These are phyloP conservation scores for Fusarium gaditjirri DNA, from an alignment of 2,329 filamentous ascomycete genomes.

Conservation along the genomic window DNA sequence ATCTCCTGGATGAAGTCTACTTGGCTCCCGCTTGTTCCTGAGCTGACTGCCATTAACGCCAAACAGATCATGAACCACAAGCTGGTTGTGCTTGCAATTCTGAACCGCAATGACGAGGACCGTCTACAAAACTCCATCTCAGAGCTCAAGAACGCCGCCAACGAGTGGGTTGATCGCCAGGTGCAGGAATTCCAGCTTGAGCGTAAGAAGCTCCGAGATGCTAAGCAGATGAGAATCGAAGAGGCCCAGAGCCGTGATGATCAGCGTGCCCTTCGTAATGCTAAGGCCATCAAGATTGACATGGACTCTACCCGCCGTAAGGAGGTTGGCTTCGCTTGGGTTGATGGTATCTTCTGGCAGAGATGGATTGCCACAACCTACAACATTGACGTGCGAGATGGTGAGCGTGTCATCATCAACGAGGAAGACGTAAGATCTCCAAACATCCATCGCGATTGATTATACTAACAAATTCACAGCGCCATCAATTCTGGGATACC, in stretches of 20 bases:
- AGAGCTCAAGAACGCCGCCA: conserved; percentile 94
- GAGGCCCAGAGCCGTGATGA: conserved; percentile 95
- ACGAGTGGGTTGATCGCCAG: conserved; percentile 99
- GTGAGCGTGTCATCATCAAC: conserved; percentile 94
- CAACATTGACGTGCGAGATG: conserved; percentile 86
- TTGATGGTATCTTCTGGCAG: conserved; percentile 97
- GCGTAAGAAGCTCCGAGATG: conserved; percentile 89
- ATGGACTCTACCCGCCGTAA: conserved; percentile 89
- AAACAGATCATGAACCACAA: conserved; percentile 95
- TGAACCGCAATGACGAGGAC: conserved; percentile 82
- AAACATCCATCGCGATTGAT: no score
- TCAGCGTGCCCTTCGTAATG: conserved; percentile 83
- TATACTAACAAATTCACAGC: conserved; percentile 64
- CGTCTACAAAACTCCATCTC: conserved; percentile 81
- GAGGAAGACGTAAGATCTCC: conserved; percentile 85
- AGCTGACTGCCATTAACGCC: conserved; percentile 90
- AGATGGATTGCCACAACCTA: conserved; percentile 96
- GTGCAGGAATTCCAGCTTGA: conserved; percentile 91
- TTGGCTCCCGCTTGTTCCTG: conserved; percentile 95
- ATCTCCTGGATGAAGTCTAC: conserved; percentile 95
- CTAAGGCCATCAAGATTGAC: conserved; percentile 91
- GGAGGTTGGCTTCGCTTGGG: conserved; percentile 95
- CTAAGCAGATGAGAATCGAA: conserved; percentile 94
- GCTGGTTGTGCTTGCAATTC: conserved; percentile 90
- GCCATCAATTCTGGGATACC: conserved; percentile 93